Evolutionary conservation across 345 rosid species (phyloP).

Genomic region (Litchi chinensis): DNA sequence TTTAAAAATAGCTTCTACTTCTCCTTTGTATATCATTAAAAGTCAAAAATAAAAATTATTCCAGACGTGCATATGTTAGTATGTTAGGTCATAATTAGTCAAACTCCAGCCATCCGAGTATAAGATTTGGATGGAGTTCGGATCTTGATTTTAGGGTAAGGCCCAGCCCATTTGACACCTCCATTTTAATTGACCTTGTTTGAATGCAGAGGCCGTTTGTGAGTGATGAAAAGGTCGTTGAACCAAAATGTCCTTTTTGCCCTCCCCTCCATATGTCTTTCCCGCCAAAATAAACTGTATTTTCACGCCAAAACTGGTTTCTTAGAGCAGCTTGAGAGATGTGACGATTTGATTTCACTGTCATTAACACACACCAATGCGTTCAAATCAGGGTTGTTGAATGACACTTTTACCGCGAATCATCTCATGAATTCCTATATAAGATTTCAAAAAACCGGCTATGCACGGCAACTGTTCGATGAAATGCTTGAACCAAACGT

Average conservation of each 20-base stretch:
- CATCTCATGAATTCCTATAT: constrained; percentile 53
- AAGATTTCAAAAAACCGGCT: constrained; percentile 22
- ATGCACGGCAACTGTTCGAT: constrained; percentile 54
- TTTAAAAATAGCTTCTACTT: too few species aligned
- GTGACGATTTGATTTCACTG: constrained; percentile 33
- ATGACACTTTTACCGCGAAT: constrained; percentile 41
- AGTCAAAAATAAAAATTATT: too few species aligned
- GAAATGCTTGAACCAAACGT: constrained; percentile 79
- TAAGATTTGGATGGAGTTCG: too few species aligned
- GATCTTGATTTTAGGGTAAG: too few species aligned
- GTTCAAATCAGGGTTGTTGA: constrained; percentile 49
- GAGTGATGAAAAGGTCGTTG: constrained; percentile 18
- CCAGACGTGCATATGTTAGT: too few species aligned
- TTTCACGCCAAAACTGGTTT: constrained; percentile 29
- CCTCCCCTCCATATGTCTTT: constrained; percentile 12
- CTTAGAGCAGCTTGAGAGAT: constrained; percentile 35
- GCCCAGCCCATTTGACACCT: background rate
- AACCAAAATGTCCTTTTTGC: constrained; percentile 15
- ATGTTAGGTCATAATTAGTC: too few species aligned
- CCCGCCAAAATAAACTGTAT: constrained; percentile 38
- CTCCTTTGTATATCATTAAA: too few species aligned
- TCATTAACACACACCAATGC: constrained; percentile 29
- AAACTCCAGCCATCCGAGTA: too few species aligned
- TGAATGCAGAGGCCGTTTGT: background rate
- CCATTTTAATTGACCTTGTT: background rate